phyloP scores from a whole-genome alignment of 768 basidiomycete species.

The Tylopilus intermedius region DNA sequence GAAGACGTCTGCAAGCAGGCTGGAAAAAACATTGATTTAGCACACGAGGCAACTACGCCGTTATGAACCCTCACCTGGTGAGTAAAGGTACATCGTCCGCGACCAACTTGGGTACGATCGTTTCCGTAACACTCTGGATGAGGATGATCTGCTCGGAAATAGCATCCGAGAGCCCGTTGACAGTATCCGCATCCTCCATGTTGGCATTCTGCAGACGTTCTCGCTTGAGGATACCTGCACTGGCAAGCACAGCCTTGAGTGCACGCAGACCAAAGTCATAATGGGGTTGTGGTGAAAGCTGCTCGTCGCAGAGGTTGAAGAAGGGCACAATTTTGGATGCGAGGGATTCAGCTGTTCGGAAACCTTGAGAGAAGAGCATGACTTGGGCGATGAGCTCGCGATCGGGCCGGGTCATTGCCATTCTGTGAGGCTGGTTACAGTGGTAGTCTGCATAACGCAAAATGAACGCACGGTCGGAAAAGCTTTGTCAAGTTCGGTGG shows the following conservation, averaged over 20 bases:
- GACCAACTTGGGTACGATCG: slow-evolving; percentile 96
- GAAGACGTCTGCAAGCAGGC: slow-evolving; percentile 94
- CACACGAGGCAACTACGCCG: background rate
- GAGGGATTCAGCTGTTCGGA: slow-evolving; percentile 95
- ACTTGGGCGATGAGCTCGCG: slow-evolving; percentile 98
- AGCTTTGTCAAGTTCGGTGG: slow-evolving; percentile 88
- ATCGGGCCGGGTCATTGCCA: slow-evolving; percentile 99
- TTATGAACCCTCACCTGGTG: slow-evolving; percentile 58
- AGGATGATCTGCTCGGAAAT: slow-evolving; percentile 92
- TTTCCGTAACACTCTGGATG: slow-evolving; percentile 97
- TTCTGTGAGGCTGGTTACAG: slow-evolving; percentile 43
- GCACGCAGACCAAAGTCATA: slow-evolving; percentile 99
- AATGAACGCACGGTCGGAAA: slow-evolving; percentile 74
- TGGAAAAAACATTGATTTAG: slow-evolving; percentile 27
- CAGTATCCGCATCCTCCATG: slow-evolving; percentile 39
- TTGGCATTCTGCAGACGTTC: slow-evolving; percentile 61
- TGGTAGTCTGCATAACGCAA: background rate
- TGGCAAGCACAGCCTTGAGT: slow-evolving; percentile 91
- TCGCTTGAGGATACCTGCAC: slow-evolving; percentile 96
- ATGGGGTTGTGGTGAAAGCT: slow-evolving; percentile 94
- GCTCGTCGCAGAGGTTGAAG: slow-evolving; percentile 98
- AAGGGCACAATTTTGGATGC: slow-evolving; percentile 98
- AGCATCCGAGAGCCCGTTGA: slow-evolving; percentile 59
- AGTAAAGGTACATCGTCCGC: slow-evolving; percentile 95
- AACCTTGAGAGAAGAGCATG: slow-evolving; percentile 99